phyloP scores from a whole-genome alignment of 208 protist species.

The Porcisia deanei region DNA sequence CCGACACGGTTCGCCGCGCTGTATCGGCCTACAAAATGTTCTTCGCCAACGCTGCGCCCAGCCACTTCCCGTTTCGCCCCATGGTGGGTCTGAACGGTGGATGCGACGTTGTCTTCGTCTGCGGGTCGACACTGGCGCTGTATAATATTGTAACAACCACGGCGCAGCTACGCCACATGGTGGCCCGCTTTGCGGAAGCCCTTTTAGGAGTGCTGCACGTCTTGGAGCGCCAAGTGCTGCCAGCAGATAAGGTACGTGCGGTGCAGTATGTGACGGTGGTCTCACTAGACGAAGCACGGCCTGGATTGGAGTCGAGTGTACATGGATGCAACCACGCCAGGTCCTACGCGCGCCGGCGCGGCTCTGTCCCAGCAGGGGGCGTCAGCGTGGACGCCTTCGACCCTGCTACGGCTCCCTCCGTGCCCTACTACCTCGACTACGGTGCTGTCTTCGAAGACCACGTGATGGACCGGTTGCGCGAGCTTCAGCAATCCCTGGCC shows the following conservation, averaged over 20 bases:
- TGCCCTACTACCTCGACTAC: constrained; percentile 81
- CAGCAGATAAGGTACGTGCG: constrained; percentile 54
- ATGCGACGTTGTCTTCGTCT: constrained; percentile 80
- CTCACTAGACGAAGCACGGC: constrained; percentile 58
- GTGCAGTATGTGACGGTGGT: constrained; percentile 80
- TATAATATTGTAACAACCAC: constrained; percentile 75
- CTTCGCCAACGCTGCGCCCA: constrained; percentile 56
- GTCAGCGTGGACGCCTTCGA: constrained; percentile 26
- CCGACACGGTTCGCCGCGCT: constrained; percentile 74
- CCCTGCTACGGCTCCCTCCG: constrained; percentile 18
- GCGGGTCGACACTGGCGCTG: constrained; percentile 59
- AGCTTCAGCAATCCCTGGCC: constrained; percentile 60
- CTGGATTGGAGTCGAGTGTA: not conserved
- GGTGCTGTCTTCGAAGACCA: constrained; percentile 69
- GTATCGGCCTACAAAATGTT: constrained; percentile 73
- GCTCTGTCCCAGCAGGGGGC: not conserved
- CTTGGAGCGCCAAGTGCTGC: constrained; percentile 63
- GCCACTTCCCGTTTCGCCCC: constrained; percentile 72
- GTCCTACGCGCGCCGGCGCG: constrained; percentile 3
- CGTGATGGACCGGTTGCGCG: constrained; percentile 67
- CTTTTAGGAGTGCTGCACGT: constrained; percentile 80
- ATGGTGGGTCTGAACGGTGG: constrained; percentile 75
- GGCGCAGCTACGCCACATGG: constrained; percentile 46
- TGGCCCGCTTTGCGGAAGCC: constrained; percentile 70
- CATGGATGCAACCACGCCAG: not conserved